Base-by-base conservation (phyloP, 1,284 basidiomycete genomes). In the Farysia itapuensis region DNA sequence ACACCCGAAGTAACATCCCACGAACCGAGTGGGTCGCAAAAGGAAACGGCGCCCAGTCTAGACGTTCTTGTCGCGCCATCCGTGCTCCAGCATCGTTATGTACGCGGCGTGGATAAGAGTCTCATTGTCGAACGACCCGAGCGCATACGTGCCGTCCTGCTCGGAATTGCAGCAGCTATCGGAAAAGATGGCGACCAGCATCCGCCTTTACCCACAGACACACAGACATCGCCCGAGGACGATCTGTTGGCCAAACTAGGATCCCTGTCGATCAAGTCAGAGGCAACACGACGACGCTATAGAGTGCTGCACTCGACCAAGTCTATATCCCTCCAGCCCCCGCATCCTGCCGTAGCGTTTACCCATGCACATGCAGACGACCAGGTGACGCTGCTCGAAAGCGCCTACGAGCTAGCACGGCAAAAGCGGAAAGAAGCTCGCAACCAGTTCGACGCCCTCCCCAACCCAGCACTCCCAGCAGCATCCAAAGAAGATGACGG, bases 41-140 rank as follows among this genome's bases (percentile, higher is more conserved):
- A n/a, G n/a, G n/a, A n/a, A 32, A 14, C 31, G 3, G 11, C n/a
- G 8, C 23, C 18, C 11, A 34, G 45, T 8, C 51, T 75, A 26
- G 72, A 75, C 40, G 39, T 75, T 12, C 44, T 71, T 12, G 35
- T 74, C 5, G 67, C 72, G 5, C 72, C 73, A 0, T 56, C 67
- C 18, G 68, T 73, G 18, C 52, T 74, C n/a, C 42, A 54, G 12
- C 74, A 75, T 38, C 42, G 59, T 30, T 75, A 70, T 40, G 70
- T 75, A 15, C 68, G 74, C 18, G 64, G 67, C 4, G 46, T 71
- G 6, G 70, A 74, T 39, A 66, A 67, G 38, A 64, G 63, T 20
- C 53, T 58, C 28, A 71, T 75, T 34, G 74, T 75, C 12, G 74
- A 75, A 43, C 53, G 74, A 13, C 74, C 74, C 12, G 72, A 75